Conservation (phyloP, 257 asterid species). For the Gentiana macrophylla region DNA sequence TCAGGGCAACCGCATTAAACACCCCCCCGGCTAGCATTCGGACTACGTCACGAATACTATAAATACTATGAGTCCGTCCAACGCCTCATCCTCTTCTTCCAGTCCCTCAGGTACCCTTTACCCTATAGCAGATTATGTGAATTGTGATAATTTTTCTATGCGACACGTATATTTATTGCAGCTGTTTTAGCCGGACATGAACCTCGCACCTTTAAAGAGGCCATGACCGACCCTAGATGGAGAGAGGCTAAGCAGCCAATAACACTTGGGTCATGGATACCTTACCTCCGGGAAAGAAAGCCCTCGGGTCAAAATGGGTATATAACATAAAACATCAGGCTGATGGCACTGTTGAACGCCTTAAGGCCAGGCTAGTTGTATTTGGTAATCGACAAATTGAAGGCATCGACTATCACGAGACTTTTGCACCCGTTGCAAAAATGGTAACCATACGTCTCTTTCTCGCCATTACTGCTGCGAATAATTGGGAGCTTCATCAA, state of each 20-base stretch:
- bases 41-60: neutral
- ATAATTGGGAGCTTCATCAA: neutral
- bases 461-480: neutral
- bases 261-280: neutral
- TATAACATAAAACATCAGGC: neutral
- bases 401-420: slow-evolving; percentile 4
- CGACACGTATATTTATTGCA: too few relatives aligned
- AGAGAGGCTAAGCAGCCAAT: neutral
- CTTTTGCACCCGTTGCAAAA: neutral
- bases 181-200: too few relatives aligned
- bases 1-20: neutral
- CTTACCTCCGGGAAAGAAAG: too few relatives aligned
- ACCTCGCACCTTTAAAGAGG: neutral
- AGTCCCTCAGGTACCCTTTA: too few relatives aligned
- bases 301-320: neutral
- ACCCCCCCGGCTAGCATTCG: too few relatives aligned
- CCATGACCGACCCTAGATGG: neutral
- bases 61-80: neutral
- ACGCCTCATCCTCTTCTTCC: too few relatives aligned
- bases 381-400: neutral
- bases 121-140: too few relatives aligned
- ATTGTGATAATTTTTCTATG: too few relatives aligned
- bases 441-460: neutral
- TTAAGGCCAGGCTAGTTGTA: neutral
- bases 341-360: neutral